Evolutionary conservation across 768 basidiomycete genomes (phyloP), one percentile per base, ranked within the genome.

Genomic region (Phaeolepiota aurea): DNA sequence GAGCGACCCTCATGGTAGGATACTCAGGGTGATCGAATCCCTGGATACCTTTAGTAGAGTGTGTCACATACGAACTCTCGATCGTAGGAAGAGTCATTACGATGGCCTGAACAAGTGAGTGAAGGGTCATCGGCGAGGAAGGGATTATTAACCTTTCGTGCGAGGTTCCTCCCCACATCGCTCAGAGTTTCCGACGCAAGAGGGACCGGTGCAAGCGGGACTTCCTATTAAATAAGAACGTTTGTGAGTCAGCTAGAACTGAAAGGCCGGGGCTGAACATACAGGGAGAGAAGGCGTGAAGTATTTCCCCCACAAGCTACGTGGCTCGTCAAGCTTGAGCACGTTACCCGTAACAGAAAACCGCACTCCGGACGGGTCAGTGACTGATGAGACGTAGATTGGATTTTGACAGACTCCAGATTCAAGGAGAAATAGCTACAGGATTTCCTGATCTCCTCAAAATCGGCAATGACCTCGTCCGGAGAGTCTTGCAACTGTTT

Each of bases 291-390:
- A 57, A 40, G 69, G 46, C 3, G 61, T 52, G 57, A 98, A 93
- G 56, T 87, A 71, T 47, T 82, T 76, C 10, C 57, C 68, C 80
- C 88, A 91, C 1, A 74, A 66, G 39, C 78, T 81, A 34, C 84
- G 74, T 2, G 96, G 94, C 13, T 79, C 68, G 13, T 69, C 51
- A 22, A 98, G 55, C 23, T 61, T 58, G 22, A 94, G 52, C 32
- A 99, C 67, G 52, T 96, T 81, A 9, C 96, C 96, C n/a, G 82
- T 77, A 7, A 98, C 85, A 1, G 88, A 86, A 56, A 99, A 85
- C 28, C 96, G 80, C 15, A 92, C 69, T 31, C 82, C 87, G 14
- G 79, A 73, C 2, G 94, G 87, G 45, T 87, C 69, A 10, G 82
- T 85, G 47, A 96, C 91, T 98, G 44, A 18, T n/a, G n/a, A n/a